Evolutionary conservation across 768 basidiomycete genomes (phyloP), one percentile per base, ranked within the genome.

Genomic region (Panellus pusillus): DNA sequence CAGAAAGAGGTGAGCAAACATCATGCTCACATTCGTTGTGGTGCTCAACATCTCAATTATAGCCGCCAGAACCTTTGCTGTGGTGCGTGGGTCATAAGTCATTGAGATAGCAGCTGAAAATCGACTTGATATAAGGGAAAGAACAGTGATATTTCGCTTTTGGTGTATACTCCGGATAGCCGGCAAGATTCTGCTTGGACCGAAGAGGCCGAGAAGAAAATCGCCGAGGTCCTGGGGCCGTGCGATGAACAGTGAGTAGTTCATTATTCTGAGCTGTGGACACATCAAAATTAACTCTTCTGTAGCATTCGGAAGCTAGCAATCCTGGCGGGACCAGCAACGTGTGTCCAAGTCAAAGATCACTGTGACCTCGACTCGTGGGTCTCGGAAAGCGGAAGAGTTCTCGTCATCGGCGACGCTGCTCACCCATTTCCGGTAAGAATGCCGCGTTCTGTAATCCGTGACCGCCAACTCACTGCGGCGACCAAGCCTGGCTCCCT

Each of bases 341-440:
- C 41, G 15, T 52, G 50, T 24, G 29, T 57, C 20, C 55, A 52
- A 12, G 36, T 52, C 9, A 38, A 52, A 32, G 38, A 52, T 2
- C 44, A n/a, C n/a, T 17, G 44, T 14, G 47, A 46, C 9, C 38
- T 58, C 1, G 44, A 58, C 7, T 58, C 57, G 4, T 58, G 57
- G 57, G 57, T 58, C 1, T 53, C 51, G 0, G 37, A 44, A 28
- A 58, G 52, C 44, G 57, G 57, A 4, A 27, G 12, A 9, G 52
- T 58, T 9, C 17, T 53, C 0, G 57, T 38, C 12, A 27, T 58
- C 7, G 57, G 57, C 1, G 47, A 58, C 4, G 57, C 51, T 2
- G 57, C 57, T 1, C 57, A 58, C 41, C 57, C 57, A 28, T 53
- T 45, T 20, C 51, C 57, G 29, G 57, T 58, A 35, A 14, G 55